Percentiles rank a stretch among this genome's conserved stretches.
These are phyloP conservation scores for Monosporascus sp. DNA, from an alignment of 2,329 filamentous ascomycete species.

Conservation along the genomic window DNA sequence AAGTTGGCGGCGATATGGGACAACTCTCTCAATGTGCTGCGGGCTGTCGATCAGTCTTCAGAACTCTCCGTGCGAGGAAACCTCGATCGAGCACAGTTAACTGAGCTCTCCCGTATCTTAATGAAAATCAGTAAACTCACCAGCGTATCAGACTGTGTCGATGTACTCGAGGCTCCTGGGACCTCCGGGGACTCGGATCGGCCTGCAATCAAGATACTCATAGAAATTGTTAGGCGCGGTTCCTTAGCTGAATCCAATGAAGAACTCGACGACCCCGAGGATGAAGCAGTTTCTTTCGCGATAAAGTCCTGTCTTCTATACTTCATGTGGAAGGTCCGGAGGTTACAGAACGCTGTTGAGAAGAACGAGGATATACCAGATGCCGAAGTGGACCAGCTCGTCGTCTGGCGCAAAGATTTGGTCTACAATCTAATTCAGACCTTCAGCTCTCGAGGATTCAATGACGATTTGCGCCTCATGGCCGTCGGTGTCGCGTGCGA, in stretches of 20 bases:
- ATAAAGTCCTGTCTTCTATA: conserved; percentile 79
- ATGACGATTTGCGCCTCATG: conserved; percentile 73
- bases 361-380: conserved; percentile 51
- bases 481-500: conserved; percentile 77
- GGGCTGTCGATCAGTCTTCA: conserved; percentile 63
- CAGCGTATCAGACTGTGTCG: conserved; percentile 71
- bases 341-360: conserved; percentile 49
- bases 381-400: conserved; percentile 55
- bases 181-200: conserved; percentile 41
- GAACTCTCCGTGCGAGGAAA: conserved; percentile 68
- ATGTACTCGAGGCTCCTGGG: conserved; percentile 63
- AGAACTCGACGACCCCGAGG: conserved; percentile 70
- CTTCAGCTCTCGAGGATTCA: conserved; percentile 60
- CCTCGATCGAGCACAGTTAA: conserved; percentile 59
- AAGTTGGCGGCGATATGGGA: conserved; percentile 85
- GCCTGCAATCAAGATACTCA: conserved; percentile 62
- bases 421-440: conserved; percentile 61
- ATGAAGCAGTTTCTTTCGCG: conserved; percentile 69
- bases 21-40: conserved; percentile 68
- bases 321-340: conserved; percentile 86
- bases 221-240: conserved; percentile 69
- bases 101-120: conserved; percentile 67
- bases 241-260: conserved; percentile 63
- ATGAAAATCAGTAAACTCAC: conserved; percentile 77
- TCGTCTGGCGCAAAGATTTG: conserved; percentile 50